Percentiles rank a stretch among this genome's conserved stretches.
These are phyloP conservation scores for Linaria vulgaris DNA, from an alignment of 257 asterid genomes.

Conservation along the genomic window DNA sequence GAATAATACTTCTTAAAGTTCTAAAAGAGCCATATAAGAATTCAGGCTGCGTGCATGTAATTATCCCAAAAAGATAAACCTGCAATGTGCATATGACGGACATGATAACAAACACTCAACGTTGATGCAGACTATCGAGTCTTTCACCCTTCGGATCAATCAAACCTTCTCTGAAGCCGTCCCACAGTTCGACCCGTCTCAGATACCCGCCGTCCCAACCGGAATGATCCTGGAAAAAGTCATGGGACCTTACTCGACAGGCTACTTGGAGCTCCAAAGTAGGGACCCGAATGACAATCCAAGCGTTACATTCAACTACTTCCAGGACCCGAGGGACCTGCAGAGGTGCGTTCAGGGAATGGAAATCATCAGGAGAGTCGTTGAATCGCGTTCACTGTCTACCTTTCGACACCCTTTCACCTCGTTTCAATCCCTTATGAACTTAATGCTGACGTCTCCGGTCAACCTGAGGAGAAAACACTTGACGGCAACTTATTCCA, in stretches of 20 bases:
- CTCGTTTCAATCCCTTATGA: slow-evolving; percentile 35
- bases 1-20: no score
- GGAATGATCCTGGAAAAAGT: slow-evolving; percentile 62
- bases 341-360: slow-evolving; percentile 65
- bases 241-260: slow-evolving; percentile 63
- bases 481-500: slow-evolving; percentile 34
- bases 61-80: no score
- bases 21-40: no score
- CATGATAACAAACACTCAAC: no score
- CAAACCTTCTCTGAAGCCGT: slow-evolving; percentile 14
- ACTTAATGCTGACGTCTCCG: slow-evolving; percentile 40
- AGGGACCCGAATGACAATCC: slow-evolving; percentile 68
- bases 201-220: slow-evolving; percentile 21
- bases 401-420: slow-evolving; percentile 45
- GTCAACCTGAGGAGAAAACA: slow-evolving; percentile 49
- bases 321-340: slow-evolving; percentile 64
- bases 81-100: no score
- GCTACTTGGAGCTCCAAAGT: slow-evolving; percentile 55
- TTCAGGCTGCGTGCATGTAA: no score
- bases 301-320: slow-evolving; percentile 72
- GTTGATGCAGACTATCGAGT: slow-evolving; percentile 28
- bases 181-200: not conserved
- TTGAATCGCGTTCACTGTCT: slow-evolving; percentile 44
- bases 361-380: slow-evolving; percentile 42
- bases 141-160: slow-evolving; percentile 23